Evolutionary conservation across 2,329 filamentous ascomycete species (phyloP).

Genomic region (Penicillium griseofulvum): DNA sequence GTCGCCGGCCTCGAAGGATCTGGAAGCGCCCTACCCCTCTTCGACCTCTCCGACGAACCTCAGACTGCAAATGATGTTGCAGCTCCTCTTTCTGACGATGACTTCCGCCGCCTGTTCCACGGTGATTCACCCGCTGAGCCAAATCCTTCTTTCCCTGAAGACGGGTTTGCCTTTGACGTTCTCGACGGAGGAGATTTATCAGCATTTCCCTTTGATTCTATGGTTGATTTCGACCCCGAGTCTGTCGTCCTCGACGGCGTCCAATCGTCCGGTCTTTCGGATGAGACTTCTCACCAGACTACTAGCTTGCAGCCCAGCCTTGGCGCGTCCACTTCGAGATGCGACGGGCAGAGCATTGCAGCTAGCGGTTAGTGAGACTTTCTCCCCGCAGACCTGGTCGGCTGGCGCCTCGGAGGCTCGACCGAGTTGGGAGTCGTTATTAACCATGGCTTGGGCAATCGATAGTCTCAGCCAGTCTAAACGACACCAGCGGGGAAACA

Average conservation of each 20-base stretch:
- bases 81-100: slow-evolving; percentile 67
- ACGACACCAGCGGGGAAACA: slow-evolving; percentile 28
- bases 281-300: slow-evolving; percentile 51
- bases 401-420: slow-evolving; percentile 30
- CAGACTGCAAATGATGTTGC: slow-evolving; percentile 59
- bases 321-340: slow-evolving; percentile 54
- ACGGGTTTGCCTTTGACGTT: slow-evolving; percentile 72
- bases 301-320: slow-evolving; percentile 53
- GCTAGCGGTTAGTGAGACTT: slow-evolving; percentile 47
- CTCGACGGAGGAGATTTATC: slow-evolving; percentile 49
- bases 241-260: slow-evolving; percentile 44
- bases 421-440: slow-evolving; percentile 46
- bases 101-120: slow-evolving; percentile 60
- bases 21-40: slow-evolving; percentile 47
- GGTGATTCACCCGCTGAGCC: slow-evolving; percentile 66
- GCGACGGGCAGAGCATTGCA: slow-evolving; percentile 55
- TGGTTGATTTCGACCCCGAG: slow-evolving; percentile 56
- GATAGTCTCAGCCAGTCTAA: slow-evolving; percentile 42
- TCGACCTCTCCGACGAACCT: slow-evolving; percentile 42
- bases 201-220: slow-evolving; percentile 54
- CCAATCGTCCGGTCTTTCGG: slow-evolving; percentile 49
- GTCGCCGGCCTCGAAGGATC: slow-evolving; percentile 63
- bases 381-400: slow-evolving; percentile 36
- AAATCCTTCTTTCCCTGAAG: slow-evolving; percentile 75
- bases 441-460: slow-evolving; percentile 48